A percentile compares a stretch with the other conserved stretches of the same genome.
These are phyloP conservation scores for Metschnikowia cerradonensis DNA, from an alignment of 805 yeast species.

Conservation along the genomic window DNA sequence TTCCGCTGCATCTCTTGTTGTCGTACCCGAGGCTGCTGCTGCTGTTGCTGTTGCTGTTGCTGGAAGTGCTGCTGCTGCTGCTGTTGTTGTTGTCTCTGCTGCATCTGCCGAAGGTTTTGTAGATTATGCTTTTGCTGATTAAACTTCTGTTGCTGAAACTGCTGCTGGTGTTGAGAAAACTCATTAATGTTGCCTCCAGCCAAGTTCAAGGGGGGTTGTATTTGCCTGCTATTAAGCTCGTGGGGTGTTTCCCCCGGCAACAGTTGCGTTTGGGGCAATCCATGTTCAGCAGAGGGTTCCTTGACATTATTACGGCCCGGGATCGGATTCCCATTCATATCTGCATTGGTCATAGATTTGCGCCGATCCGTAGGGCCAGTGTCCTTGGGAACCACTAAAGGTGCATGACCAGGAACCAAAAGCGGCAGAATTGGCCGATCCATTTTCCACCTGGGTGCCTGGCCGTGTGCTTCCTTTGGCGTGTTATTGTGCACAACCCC, in stretches of 20 bases:
- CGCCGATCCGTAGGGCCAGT: background rate
- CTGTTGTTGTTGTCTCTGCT: constrained; percentile 1
- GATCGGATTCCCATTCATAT: background rate
- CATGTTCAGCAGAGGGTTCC: background rate
- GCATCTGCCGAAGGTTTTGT: constrained; percentile 1
- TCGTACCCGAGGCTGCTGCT: background rate
- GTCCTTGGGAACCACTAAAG: constrained; percentile 1
- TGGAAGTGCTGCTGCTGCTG: constrained; percentile 3
- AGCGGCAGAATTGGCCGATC: constrained; percentile 1
- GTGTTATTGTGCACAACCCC: background rate
- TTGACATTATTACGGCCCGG: background rate
- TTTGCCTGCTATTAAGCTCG: background rate
- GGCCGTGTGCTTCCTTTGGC: background rate
- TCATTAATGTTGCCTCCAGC: background rate
- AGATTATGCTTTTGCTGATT: constrained; percentile 1
- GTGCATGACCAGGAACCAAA: constrained; percentile 3
- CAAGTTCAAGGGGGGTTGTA: background rate
- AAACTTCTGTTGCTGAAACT: background rate
- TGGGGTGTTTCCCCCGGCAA: background rate
- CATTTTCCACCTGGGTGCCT: background rate
- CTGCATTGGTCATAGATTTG: background rate
- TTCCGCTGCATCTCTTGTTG: background rate
- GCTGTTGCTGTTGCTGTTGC: constrained; percentile 1
- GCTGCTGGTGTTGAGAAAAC: background rate
- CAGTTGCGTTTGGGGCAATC: background rate